A percentile compares a stretch with the other conserved stretches of the same genome.
These are phyloP conservation scores for Kitagawia praeruptora DNA, from an alignment of 129 eudicot genomes.

Conservation along the genomic window DNA sequence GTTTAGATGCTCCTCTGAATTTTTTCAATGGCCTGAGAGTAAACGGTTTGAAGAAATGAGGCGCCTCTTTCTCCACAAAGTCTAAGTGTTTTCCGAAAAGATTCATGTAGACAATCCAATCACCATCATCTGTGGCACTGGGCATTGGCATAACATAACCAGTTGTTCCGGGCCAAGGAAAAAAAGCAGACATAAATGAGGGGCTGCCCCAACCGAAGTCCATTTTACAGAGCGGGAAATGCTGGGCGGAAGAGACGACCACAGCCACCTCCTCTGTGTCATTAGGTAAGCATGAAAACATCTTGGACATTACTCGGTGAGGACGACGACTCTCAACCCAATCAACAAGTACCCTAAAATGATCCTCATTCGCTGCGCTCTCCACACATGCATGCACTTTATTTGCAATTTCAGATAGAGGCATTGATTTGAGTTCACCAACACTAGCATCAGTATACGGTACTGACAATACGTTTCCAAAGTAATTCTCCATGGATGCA, in stretches of 20 bases:
- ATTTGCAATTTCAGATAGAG: conserved; percentile 13
- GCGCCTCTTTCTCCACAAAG: conserved; percentile 51
- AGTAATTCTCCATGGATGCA: background rate
- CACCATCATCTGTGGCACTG: conserved; percentile 38
- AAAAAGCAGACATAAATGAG: conserved; percentile 54
- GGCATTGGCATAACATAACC: conserved; percentile 83
- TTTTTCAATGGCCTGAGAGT: background rate
- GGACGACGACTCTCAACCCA: conserved; percentile 31
- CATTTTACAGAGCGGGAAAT: conserved; percentile 40
- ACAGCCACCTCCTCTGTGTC: conserved; percentile 21
- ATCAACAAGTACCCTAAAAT: conserved; percentile 25
- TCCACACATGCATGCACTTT: conserved; percentile 19
- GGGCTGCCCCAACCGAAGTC: conserved; percentile 76
- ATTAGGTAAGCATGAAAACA: background rate
- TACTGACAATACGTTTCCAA: conserved; percentile 34
- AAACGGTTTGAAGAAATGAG: conserved; percentile 38
- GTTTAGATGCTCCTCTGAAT: background rate
- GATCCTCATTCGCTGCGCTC: conserved; percentile 15
- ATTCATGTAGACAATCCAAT: conserved; percentile 76
- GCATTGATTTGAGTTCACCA: conserved; percentile 14
- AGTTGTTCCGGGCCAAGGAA: conserved; percentile 64
- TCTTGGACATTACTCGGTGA: background rate
- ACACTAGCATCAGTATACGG: conserved; percentile 12
- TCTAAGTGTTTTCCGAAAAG: conserved; percentile 42
- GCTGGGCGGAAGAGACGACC: conserved; percentile 63